Evolutionary conservation across 345 rosid genomes (phyloP).

Genomic region (Eucalyptus polybractea): DNA sequence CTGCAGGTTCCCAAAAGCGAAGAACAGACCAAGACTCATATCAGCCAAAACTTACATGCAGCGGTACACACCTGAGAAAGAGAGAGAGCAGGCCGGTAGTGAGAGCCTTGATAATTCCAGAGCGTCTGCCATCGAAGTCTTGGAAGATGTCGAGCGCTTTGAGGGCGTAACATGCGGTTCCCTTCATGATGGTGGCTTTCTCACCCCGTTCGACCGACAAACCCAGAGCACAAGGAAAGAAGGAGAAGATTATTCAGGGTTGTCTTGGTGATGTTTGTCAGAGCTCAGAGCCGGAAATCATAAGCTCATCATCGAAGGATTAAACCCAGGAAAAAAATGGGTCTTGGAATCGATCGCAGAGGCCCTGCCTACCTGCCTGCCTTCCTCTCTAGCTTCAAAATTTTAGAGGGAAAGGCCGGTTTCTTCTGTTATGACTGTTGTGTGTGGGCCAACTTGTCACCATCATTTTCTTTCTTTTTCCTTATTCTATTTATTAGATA

Average conservation of each 20-base stretch:
- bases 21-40: background rate
- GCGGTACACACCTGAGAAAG: background rate
- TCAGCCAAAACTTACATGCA: background rate
- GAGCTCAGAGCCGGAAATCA: background rate
- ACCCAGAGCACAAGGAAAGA: background rate
- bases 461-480: background rate
- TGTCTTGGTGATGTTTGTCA: background rate
- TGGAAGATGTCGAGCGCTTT: background rate
- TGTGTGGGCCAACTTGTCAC: background rate
- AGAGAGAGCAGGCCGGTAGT: background rate
- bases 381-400: background rate
- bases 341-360: background rate
- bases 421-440: background rate
- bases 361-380: background rate
- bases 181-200: background rate
- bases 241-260: background rate
- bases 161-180: background rate
- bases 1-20: background rate
- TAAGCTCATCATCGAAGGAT: background rate
- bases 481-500: background rate
- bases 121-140: background rate
- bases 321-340: background rate
- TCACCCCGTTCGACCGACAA: background rate
- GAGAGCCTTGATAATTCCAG: background rate
- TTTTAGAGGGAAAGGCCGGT: background rate